Conservation (phyloP, 352 stramenopile species). For the Phytopythium cucurbitacearum region DNA sequence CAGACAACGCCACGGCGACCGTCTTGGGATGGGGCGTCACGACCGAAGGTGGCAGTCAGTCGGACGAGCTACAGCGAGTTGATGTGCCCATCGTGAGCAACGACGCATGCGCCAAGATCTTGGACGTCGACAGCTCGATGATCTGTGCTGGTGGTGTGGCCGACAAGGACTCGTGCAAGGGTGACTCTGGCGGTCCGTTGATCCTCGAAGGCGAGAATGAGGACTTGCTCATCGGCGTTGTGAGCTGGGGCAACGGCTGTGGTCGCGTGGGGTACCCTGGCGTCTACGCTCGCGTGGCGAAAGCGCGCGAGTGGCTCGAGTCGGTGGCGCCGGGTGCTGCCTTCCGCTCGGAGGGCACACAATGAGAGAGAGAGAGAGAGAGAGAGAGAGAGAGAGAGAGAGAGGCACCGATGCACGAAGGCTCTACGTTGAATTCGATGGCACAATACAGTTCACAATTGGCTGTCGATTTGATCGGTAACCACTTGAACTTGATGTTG, state of each 20-base stretch:
- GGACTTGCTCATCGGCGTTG: constrained; percentile 42
- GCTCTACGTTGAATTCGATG: too few relatives aligned
- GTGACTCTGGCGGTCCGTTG: constrained; percentile 47
- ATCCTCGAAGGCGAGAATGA: constrained; percentile 15
- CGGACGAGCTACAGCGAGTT: constrained; percentile 30
- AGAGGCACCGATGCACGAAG: not conserved
- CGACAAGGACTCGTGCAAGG: constrained; percentile 57
- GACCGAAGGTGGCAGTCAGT: constrained; percentile 12
- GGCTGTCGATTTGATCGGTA: too few relatives aligned
- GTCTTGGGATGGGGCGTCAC: constrained; percentile 39
- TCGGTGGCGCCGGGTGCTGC: constrained; percentile 8
- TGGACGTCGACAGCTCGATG: constrained; percentile 35
- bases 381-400: not conserved
- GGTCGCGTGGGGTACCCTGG: constrained; percentile 27
- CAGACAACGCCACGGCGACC: constrained; percentile 21
- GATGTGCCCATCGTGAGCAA: constrained; percentile 45
- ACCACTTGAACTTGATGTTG: too few relatives aligned
- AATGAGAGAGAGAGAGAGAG: not conserved
- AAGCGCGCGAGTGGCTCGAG: constrained; percentile 20
- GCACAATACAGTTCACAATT: too few relatives aligned
- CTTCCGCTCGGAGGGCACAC: constrained; percentile 9
- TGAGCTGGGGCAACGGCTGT: constrained; percentile 61
- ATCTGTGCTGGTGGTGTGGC: constrained; percentile 48
- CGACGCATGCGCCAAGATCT: constrained; percentile 25
- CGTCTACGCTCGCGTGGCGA: constrained; percentile 52